Evolutionary conservation across 1,284 basidiomycete genomes (phyloP), one percentile per base, ranked within the genome.

Genomic region (Schizopora paradoxa): DNA sequence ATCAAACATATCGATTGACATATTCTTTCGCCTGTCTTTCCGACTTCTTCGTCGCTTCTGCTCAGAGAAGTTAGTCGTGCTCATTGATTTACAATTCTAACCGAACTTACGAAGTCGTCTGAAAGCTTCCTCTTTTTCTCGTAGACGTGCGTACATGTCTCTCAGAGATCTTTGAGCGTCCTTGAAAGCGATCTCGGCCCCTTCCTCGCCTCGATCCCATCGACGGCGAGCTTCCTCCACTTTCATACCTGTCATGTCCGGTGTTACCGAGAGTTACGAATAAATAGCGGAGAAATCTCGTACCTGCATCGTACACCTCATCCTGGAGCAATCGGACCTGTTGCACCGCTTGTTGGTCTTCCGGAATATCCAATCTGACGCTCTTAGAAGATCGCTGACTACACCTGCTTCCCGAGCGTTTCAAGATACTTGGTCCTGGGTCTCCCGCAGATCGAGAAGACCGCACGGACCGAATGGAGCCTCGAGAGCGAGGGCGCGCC

Each of bases 381-480:
- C 49, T 51, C 45, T 51, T 51, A 19, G n/a, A 37, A 5, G 48
- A 50, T 5, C 49, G 40, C 18, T 47, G 45, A 39, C 49, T 51
- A 31, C 49, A 47, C 22, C 31, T 19, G 18, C 49, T 51, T 26
- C 42, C 45, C 13, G 49, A 47, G 6, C 49, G 49, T 25, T 51
- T 51, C 5, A 51, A 33, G 21, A 51, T 51, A 19, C 49, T 45
- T 8, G 43, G 45, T 6, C 43, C 45, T 31, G 48, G 48, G 6
- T n/a, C n/a, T n/a, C n/a, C n/a, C n/a, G n/a, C n/a, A n/a, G n/a
- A n/a, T n/a, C n/a, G n/a, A n/a, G n/a, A n/a, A n/a, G n/a, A n/a
- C n/a, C n/a, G n/a, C n/a, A n/a, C n/a, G 48, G 32, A 2, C 48
- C 43, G 16, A 43, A 49, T 6, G 43, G 37, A 5, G 43, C 22